A percentile compares a stretch with the other conserved stretches of the same genome.
Conservation (phyloP, 1,139 yeast genomes). For the Sugiyamaella pinicola region DNA sequence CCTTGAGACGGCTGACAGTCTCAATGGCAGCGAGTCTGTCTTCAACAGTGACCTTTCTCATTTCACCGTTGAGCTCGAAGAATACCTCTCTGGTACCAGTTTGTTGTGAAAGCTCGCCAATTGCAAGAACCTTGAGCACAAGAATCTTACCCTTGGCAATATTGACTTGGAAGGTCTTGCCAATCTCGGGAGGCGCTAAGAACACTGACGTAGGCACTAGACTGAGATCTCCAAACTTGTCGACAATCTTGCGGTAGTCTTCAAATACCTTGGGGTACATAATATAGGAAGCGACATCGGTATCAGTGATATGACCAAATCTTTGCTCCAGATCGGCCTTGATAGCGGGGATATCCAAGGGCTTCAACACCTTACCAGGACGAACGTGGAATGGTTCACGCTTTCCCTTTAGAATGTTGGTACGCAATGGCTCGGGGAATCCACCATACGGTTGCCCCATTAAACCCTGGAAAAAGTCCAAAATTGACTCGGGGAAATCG, state of each 20-base stretch:
- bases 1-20: constrained; percentile 85
- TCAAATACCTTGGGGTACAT: constrained; percentile 99
- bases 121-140: constrained; percentile 87
- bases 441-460: constrained; percentile 99
- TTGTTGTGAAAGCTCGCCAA: constrained; percentile 81
- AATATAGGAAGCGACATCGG: constrained; percentile 90
- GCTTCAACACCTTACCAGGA: constrained; percentile 87
- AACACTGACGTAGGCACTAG: constrained; percentile 91
- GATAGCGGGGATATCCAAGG: constrained; percentile 73
- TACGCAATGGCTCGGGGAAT: constrained; percentile 97
- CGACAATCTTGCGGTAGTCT: constrained; percentile 71
- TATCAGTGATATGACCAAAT: constrained; percentile 62
- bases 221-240: constrained; percentile 87
- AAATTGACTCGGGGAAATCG: constrained; percentile 97
- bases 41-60: constrained; percentile 90
- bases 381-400: constrained; percentile 85
- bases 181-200: constrained; percentile 81
- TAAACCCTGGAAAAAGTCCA: constrained; percentile 97
- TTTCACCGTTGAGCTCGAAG: constrained; percentile 97
- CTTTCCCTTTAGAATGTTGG: constrained; percentile 83
- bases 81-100: constrained; percentile 95
- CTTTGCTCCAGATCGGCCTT: constrained; percentile 65
- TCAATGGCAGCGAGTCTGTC: constrained; percentile 87
- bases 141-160: constrained; percentile 94
- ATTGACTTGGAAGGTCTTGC: constrained; percentile 85